Percentiles rank a stretch among this genome's conserved stretches.
Conservation (phyloP, 2,329 filamentous ascomycete species). For the Scedosporium boydii region DNA sequence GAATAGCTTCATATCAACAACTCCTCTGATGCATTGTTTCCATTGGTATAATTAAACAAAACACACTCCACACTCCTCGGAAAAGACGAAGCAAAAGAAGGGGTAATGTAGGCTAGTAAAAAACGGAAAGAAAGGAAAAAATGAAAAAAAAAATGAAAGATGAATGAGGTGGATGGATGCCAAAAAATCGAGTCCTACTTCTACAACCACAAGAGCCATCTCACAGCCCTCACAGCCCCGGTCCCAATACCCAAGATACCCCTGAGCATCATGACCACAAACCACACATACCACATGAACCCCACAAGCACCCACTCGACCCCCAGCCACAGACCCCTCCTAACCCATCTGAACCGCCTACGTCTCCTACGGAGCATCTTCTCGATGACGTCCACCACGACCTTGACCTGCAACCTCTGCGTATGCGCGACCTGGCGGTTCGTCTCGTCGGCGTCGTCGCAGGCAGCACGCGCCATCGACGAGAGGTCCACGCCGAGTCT, state of each 20-base stretch:
- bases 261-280: constrained; percentile 70
- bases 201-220: constrained; percentile 78
- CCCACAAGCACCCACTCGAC: constrained; percentile 84
- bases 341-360: constrained; percentile 60
- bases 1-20: not conserved
- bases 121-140: constrained; percentile 8
- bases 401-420: constrained; percentile 72
- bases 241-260: constrained; percentile 53
- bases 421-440: constrained; percentile 65
- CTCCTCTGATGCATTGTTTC: not conserved
- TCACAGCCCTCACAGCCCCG: constrained; percentile 48
- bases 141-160: constrained; percentile 4
- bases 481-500: constrained; percentile 44
- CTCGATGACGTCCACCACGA: constrained; percentile 69
- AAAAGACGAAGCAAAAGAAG: not conserved
- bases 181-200: constrained; percentile 4
- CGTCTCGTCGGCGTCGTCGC: constrained; percentile 73
- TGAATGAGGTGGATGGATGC: constrained; percentile 1
- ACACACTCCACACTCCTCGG: not conserved
- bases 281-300: constrained; percentile 92
- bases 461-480: constrained; percentile 53
- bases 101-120: not conserved
- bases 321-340: constrained; percentile 67
- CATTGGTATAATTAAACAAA: not conserved
- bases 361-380: constrained; percentile 63